These are phyloP conservation scores for Apiotrichum gracile DNA, from an alignment of 1,284 basidiomycete species.

Conservation along the genomic window DNA sequence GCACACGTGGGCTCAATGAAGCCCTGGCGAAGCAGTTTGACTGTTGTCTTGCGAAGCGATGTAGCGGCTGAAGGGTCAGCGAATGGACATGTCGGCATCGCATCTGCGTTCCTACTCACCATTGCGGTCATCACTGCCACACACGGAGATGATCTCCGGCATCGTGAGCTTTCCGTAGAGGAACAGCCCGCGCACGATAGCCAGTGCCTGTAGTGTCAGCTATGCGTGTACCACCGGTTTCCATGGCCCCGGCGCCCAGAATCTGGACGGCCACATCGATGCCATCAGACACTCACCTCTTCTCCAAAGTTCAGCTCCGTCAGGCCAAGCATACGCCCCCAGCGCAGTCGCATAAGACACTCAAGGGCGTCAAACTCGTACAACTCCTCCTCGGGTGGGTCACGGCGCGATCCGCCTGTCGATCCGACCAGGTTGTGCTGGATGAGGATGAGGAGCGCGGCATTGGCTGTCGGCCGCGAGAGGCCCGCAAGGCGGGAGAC, in stretches of 20 bases:
- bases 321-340: slow-evolving; percentile 70
- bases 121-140: slow-evolving; percentile 10
- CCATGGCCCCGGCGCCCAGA: no score
- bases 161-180: slow-evolving; percentile 80
- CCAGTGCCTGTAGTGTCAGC: slow-evolving; percentile 56
- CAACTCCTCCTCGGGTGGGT: slow-evolving; percentile 63
- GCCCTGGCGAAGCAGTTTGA: slow-evolving; percentile 21
- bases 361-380: slow-evolving; percentile 64
- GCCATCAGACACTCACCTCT: slow-evolving; percentile 52
- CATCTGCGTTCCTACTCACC: background rate
- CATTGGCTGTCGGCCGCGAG: slow-evolving; percentile 56
- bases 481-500: slow-evolving; percentile 60
- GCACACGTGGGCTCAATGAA: slow-evolving; percentile 29
- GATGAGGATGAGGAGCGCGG: slow-evolving; percentile 71
- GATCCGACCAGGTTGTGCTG: slow-evolving; percentile 91
- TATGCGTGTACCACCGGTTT: no score
- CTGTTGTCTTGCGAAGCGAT: slow-evolving; percentile 1
- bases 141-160: slow-evolving; percentile 35
- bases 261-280: no score
- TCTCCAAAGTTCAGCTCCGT: slow-evolving; percentile 64
- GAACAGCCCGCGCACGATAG: slow-evolving; percentile 67
- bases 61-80: background rate
- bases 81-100: background rate
- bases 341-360: slow-evolving; percentile 69
- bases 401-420: slow-evolving; percentile 52